A percentile compares a stretch with the other conserved stretches of the same genome.
Evolutionary conservation across 2,329 filamentous ascomycete genomes (phyloP).

Genomic region (Talaromyces amestolkiae): DNA sequence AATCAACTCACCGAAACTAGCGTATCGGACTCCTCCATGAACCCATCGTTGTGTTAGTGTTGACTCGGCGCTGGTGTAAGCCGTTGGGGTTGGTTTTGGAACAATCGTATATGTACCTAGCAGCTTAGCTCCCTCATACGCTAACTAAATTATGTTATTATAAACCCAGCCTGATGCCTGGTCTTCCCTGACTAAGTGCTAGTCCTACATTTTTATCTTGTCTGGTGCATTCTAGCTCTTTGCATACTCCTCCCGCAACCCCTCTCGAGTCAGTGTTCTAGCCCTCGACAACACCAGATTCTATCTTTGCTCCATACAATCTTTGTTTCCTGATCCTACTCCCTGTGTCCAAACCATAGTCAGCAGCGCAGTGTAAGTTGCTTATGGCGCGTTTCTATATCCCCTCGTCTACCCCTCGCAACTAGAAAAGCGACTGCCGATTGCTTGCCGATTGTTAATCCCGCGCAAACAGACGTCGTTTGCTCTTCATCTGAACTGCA

Average conservation of each 20-base stretch:
- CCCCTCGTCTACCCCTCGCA: not conserved
- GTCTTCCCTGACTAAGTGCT: not conserved
- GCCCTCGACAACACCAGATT: not conserved
- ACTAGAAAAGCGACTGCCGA: not conserved
- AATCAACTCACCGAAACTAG: constrained; percentile 18
- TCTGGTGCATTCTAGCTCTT: constrained; percentile 12
- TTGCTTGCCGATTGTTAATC: not conserved
- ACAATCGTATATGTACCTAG: not conserved
- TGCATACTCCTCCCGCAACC: constrained; percentile 18
- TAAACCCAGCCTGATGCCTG: constrained; percentile 6
- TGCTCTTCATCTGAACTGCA: not conserved
- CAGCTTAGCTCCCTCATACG: not conserved
- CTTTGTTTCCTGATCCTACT: not conserved
- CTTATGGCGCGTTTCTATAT: not conserved
- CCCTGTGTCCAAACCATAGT: not conserved
- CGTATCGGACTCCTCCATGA: constrained; percentile 18
- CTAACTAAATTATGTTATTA: constrained; percentile 3
- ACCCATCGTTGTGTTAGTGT: not conserved
- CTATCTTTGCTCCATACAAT: constrained; percentile 7
- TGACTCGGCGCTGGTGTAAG: constrained; percentile 5
- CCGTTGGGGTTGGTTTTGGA: constrained; percentile 6
- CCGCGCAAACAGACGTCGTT: constrained; percentile 2
- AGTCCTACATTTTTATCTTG: constrained; percentile 13
- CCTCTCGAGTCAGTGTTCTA: constrained; percentile 16
- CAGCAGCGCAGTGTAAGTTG: constrained; percentile 5